Base-by-base conservation (phyloP, 2,329 filamentous ascomycete species). In the Trichoderma asperellum region DNA sequence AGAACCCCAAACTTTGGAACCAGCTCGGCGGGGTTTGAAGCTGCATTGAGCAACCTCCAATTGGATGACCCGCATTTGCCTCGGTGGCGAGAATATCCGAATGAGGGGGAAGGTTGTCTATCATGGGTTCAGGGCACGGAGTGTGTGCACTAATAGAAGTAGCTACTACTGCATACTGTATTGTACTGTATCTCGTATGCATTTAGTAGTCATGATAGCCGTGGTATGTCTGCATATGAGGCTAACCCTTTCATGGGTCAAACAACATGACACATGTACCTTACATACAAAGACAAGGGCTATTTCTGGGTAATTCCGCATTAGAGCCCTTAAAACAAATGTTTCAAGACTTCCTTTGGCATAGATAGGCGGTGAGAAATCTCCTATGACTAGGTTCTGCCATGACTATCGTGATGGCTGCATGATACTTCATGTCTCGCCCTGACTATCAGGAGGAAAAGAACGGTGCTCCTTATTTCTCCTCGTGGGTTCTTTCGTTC, bases 21-120 rank as follows among this genome's bases (percentile, higher is more conserved):
- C 29, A 59, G 64, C 27, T 24, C 55, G 16, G 64, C 64, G 64
- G 64, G 40, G 64, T 43, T 58, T 59, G 64, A 59, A 59, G 32
- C 64, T 11, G 37, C 64, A 52, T 67, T 47, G 40, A 32, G 32
- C 18, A 35, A 24, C 27, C 47, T 24, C 52, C 29, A 47, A 63
- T 37, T 35, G 43, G 29, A 18, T 27, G 64, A 56, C 64, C 64
- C 55, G 53, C 64, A 35, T 52, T 29, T 18, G n/a, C 40, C 63
- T 14, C 49, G 32, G 64, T 29, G 55, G 64, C 59, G 29, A 57
- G 35, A 12, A 16, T 2, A 52, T 52, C 64, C 40, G 12, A 49
- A n/a, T 18, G 18, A 18, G 40, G 35, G 27, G 24, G 12, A 47
- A 64, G 37, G 18, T 8, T 18, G 37, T 47, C 21, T n/a, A 40